Percentiles rank a stretch among this genome's conserved stretches.
Evolutionary conservation across 805 yeast genomes (phyloP).

Genomic region (Wickerhamiella spandovensis): DNA sequence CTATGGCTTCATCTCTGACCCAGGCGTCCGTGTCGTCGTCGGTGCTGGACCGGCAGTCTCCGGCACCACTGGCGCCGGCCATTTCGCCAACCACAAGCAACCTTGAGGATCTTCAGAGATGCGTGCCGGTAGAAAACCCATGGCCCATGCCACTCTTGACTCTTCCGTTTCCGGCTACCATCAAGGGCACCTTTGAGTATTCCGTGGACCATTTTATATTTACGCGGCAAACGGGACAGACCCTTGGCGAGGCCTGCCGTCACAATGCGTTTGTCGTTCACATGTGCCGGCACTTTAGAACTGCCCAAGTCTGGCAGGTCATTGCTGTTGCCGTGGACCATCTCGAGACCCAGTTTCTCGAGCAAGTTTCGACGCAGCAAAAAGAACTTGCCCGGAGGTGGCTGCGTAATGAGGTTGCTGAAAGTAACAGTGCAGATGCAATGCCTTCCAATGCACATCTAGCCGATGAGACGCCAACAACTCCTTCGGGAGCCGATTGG

Average conservation of each 20-base stretch:
- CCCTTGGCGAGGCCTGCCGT: conserved; percentile 40
- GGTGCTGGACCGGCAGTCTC: background rate
- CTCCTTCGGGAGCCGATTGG: conserved; percentile 1
- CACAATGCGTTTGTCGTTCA: conserved; percentile 39
- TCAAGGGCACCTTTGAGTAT: background rate
- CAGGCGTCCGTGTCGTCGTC: background rate
- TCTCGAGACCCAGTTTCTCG: conserved; percentile 8
- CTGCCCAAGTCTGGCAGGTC: conserved; percentile 14
- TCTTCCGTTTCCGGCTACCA: background rate
- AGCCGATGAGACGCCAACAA: background rate
- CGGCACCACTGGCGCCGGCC: background rate
- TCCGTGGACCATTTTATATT: conserved; percentile 15
- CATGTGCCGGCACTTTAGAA: conserved; percentile 2
- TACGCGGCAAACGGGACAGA: conserved; percentile 33
- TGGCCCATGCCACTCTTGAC: background rate
- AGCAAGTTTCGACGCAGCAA: conserved; percentile 1
- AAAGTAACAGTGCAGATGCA: background rate
- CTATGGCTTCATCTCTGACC: background rate
- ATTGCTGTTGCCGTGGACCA: conserved; percentile 12
- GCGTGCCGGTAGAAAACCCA: background rate
- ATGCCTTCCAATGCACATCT: background rate
- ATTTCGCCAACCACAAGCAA: background rate
- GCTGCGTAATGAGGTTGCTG: conserved; percentile 8
- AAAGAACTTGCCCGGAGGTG: conserved; percentile 8
- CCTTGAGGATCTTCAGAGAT: background rate